Evolutionary conservation across 768 basidiomycete species (phyloP).

Genomic region (Termitomyces sp.): DNA sequence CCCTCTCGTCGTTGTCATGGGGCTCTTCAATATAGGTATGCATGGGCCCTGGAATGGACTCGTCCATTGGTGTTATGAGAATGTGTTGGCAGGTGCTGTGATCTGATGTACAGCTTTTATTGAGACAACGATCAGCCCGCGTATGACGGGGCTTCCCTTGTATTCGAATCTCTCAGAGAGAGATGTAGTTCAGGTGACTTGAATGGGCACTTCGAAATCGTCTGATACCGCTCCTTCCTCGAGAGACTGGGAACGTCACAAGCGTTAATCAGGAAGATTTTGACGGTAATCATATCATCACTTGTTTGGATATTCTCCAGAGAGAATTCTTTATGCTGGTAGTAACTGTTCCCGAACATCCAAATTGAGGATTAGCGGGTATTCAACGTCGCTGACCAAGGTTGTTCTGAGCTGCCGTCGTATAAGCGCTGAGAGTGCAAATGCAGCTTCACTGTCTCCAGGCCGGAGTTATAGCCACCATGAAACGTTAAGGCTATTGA

Average conservation of each 20-base stretch:
- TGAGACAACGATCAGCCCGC: neutral
- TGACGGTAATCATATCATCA: neutral
- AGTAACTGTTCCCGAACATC: neutral
- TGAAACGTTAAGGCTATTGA: no score
- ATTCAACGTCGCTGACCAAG: no score
- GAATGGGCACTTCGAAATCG: neutral
- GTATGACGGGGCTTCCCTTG: no score
- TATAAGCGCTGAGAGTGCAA: neutral
- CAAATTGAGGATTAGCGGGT: no score
- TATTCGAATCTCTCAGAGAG: neutral
- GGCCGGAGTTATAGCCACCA: no score
- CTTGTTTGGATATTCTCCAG: no score
- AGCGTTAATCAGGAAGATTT: neutral
- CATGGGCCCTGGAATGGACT: no score
- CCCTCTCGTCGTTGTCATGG: neutral
- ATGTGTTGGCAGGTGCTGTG: no score
- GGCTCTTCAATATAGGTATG: neutral
- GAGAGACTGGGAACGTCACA: neutral
- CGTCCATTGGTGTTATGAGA: neutral
- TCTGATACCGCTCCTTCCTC: neutral
- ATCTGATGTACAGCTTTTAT: neutral
- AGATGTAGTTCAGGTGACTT: neutral
- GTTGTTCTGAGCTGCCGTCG: neutral
- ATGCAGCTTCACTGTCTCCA: neutral
- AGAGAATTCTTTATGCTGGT: no score